phyloP scores from a whole-genome alignment of 495 filamentous ascomycete species.

The Lentithecium fluviatile region DNA sequence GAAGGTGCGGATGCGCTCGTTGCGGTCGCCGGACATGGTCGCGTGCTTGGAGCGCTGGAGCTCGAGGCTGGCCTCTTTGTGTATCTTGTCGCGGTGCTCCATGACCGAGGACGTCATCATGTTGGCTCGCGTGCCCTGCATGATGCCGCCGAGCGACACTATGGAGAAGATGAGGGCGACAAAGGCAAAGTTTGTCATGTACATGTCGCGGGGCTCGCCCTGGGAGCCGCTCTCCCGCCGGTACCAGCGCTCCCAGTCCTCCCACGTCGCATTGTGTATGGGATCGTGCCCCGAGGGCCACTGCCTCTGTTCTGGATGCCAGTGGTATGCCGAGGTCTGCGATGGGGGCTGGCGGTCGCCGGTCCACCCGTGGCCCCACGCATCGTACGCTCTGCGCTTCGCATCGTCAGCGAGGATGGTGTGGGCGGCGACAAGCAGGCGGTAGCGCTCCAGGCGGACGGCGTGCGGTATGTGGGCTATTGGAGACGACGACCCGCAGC shows the following conservation, averaged over 20 bases:
- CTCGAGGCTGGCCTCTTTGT: constrained; percentile 61
- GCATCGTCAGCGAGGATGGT: constrained; percentile 81
- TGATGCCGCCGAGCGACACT: constrained; percentile 62
- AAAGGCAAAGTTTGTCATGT: constrained; percentile 75
- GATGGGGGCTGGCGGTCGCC: constrained; percentile 39
- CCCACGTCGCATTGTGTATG: constrained; percentile 91
- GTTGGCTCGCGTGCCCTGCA: constrained; percentile 67
- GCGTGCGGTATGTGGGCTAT: constrained; percentile 45
- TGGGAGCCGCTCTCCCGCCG: constrained; percentile 46
- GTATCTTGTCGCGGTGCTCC: constrained; percentile 60
- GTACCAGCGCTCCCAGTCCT: constrained; percentile 95
- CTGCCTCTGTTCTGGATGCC: background rate
- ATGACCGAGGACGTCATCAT: constrained; percentile 56
- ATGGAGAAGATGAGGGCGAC: constrained; percentile 64
- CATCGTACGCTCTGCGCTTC: constrained; percentile 78
- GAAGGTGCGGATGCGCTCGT: constrained; percentile 71
- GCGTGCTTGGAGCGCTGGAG: constrained; percentile 57
- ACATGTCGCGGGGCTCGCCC: constrained; percentile 46
- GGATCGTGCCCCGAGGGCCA: constrained; percentile 45
- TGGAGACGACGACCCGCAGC: constrained; percentile 37
- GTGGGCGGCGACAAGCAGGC: constrained; percentile 80
- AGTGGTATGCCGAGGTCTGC: constrained; percentile 3
- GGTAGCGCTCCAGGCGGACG: constrained; percentile 78
- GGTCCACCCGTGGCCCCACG: constrained; percentile 76
- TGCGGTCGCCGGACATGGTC: constrained; percentile 48